Percentiles rank a stretch among this genome's conserved stretches.
Conservation (phyloP, 768 basidiomycete species). For the Kwoniella mangroviensis region DNA sequence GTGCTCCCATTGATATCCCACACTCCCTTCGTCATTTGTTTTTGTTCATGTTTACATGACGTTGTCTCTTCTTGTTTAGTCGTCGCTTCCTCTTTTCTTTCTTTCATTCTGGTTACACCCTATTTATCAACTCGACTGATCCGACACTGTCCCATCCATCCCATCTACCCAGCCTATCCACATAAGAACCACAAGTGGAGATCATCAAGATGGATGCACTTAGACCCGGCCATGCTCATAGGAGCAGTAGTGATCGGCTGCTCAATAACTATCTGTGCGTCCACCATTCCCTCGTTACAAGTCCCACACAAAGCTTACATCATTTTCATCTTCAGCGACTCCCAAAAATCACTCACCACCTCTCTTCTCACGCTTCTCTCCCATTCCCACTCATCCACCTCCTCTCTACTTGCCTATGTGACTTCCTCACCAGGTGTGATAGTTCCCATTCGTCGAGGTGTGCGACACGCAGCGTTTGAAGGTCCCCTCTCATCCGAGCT, state of each 20-base stretch:
- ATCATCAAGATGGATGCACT: constrained; percentile 50
- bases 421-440: constrained; percentile 57
- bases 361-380: constrained; percentile 56
- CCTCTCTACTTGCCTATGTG: constrained; percentile 56
- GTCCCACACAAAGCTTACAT: not conserved
- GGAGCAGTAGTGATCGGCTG: constrained; percentile 55
- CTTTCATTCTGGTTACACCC: not conserved
- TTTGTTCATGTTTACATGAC: not conserved
- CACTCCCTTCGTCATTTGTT: not conserved
- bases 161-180: too few relatives aligned
- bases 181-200: too few relatives aligned
- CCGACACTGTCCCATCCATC: too few relatives aligned
- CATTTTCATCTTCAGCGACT: constrained; percentile 34
- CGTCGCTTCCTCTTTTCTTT: not conserved
- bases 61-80: not conserved
- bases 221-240: constrained; percentile 53
- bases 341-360: constrained; percentile 53
- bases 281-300: not conserved
- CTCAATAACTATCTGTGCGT: constrained; percentile 57
- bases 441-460: constrained; percentile 49
- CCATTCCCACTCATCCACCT: constrained; percentile 57
- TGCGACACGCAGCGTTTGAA: constrained; percentile 57
- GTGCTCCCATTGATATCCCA: not conserved
- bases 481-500: constrained; percentile 48
- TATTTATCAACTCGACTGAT: too few relatives aligned